Evolutionary conservation across 73 alveolate species (phyloP).

Genomic region (Breviolum minutum): DNA sequence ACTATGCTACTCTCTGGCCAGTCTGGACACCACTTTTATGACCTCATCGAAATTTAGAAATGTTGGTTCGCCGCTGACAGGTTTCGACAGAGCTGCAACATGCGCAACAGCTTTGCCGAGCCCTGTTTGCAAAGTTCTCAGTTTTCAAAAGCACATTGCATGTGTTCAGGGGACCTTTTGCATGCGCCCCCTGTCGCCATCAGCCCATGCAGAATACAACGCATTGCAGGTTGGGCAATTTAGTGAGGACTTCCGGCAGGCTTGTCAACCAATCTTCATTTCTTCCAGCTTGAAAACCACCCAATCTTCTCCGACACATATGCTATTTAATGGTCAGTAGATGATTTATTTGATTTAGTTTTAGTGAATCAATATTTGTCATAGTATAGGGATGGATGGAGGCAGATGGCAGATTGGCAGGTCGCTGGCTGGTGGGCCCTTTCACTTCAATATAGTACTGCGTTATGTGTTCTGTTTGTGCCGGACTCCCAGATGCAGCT

Average conservation of each 20-base stretch:
- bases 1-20: no score
- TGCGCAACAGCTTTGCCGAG: constrained; percentile 65
- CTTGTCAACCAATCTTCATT: background rate
- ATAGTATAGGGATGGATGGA: no score
- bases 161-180: background rate
- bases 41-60: background rate
- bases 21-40: no score
- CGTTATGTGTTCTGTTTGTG: constrained; percentile 70
- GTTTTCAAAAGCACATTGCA: background rate
- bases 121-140: constrained; percentile 8
- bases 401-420: background rate
- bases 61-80: background rate
- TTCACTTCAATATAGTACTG: constrained; percentile 57
- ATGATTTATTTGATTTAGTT: no score
- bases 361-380: no score
- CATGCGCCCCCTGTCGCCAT: background rate
- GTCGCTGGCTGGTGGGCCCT: constrained; percentile 91
- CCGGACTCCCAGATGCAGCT: background rate
- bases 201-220: background rate
- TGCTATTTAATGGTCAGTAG: no score
- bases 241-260: constrained; percentile 37
- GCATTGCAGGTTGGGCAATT: background rate
- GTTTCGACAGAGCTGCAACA: constrained; percentile 69
- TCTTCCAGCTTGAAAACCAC: background rate
- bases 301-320: no score